A percentile compares a stretch with the other conserved stretches of the same genome.
These are phyloP conservation scores for Fraxinus paxiana DNA, from an alignment of 305 asterid genomes.

Conservation along the genomic window DNA sequence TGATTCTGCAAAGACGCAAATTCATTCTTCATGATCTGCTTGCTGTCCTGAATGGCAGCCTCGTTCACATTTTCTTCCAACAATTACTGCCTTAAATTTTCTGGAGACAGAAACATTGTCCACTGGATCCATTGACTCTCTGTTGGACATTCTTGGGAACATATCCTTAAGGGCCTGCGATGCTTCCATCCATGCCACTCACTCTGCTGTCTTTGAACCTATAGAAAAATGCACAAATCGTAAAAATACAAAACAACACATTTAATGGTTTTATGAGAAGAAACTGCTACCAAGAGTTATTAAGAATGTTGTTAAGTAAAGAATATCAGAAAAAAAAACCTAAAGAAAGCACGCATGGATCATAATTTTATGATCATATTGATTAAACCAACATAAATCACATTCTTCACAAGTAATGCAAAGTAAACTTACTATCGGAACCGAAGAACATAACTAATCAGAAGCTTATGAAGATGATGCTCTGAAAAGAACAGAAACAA, in stretches of 20 bases:
- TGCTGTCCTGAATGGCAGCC: conserved; percentile 38
- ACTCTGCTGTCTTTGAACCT: conserved; percentile 43
- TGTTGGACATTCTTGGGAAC: conserved; percentile 50
- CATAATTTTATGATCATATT: not conserved
- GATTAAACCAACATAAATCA: not conserved
- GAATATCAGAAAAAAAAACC: not conserved
- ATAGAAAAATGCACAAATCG: conserved; percentile 18
- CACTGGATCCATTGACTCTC: conserved; percentile 49
- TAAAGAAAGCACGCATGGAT: not conserved
- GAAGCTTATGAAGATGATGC: not conserved
- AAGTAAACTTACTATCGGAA: not conserved
- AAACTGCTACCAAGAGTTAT: not conserved
- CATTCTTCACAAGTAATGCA: not conserved
- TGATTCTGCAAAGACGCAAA: conserved; percentile 41
- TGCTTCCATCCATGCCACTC: conserved; percentile 47
- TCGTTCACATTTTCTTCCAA: conserved; percentile 39
- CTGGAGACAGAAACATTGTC: conserved; percentile 39
- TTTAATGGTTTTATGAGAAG: not conserved
- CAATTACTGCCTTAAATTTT: conserved; percentile 39
- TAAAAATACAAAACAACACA: not conserved
- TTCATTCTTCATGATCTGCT: conserved; percentile 45
- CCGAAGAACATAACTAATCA: not conserved
- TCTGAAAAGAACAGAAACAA: not conserved
- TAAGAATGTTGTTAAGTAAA: not conserved
- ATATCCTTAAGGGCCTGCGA: conserved; percentile 46